These are phyloP conservation scores for Fusarium sp. DNA, from an alignment of 2,329 filamentous ascomycete species.

Conservation along the genomic window DNA sequence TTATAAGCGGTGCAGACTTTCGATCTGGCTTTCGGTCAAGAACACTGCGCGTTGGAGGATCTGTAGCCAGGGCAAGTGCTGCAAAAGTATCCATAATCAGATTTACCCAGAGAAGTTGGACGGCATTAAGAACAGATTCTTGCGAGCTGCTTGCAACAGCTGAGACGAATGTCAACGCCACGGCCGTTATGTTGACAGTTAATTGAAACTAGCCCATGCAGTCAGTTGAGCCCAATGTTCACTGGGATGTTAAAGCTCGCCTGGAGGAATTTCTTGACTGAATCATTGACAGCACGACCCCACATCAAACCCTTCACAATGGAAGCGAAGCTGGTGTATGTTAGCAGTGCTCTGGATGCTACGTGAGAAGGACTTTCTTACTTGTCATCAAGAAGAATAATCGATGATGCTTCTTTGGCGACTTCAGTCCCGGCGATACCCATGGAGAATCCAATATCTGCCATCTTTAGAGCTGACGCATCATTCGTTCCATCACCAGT, in stretches of 20 bases:
- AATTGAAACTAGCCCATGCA: slow-evolving; percentile 64
- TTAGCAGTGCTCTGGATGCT: slow-evolving; percentile 11
- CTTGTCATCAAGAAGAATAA: slow-evolving; percentile 73
- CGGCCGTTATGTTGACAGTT: slow-evolving; percentile 73
- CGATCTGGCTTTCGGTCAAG: slow-evolving; percentile 66
- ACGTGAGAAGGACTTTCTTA: slow-evolving; percentile 18
- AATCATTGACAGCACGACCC: slow-evolving; percentile 73
- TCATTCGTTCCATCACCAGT: slow-evolving; percentile 75
- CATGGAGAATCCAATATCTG: slow-evolving; percentile 74
- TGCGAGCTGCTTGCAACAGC: slow-evolving; percentile 64
- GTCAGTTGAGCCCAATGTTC: slow-evolving; percentile 2
- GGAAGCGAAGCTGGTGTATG: slow-evolving; percentile 58
- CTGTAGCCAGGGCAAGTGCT: slow-evolving; percentile 73
- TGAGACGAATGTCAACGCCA: slow-evolving; percentile 69
- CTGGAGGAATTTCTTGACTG: slow-evolving; percentile 74
- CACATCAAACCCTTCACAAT: slow-evolving; percentile 72
- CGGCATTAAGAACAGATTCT: slow-evolving; percentile 68
- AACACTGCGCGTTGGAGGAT: slow-evolving; percentile 69
- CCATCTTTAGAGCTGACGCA: slow-evolving; percentile 69
- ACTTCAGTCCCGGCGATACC: slow-evolving; percentile 74
- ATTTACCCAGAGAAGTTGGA: slow-evolving; percentile 73
- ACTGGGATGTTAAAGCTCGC: slow-evolving; percentile 38
- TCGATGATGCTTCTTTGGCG: slow-evolving; percentile 72
- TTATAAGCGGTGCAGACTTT: slow-evolving; percentile 81
- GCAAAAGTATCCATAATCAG: slow-evolving; percentile 74